Conservation (phyloP, 805 yeast species). For the Cyberlindnera amylophila region DNA sequence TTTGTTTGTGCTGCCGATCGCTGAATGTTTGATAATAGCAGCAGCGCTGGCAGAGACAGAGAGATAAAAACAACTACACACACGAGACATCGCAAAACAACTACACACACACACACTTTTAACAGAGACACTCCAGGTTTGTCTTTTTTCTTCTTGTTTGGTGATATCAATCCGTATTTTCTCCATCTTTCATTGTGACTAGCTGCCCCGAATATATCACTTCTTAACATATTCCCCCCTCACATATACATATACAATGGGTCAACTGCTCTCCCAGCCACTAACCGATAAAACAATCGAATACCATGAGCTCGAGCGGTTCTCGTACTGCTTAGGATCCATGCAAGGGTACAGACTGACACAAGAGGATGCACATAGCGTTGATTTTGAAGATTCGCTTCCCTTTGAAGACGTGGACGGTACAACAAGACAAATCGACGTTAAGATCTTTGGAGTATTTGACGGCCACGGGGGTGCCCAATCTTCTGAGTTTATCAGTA, state of each 20-base stretch:
- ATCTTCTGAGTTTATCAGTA: constrained; percentile 51
- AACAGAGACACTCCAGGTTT: too few species aligned
- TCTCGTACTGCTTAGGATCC: constrained; percentile 59
- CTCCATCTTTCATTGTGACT: too few species aligned
- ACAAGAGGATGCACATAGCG: constrained; percentile 74
- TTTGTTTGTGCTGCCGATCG: too few species aligned
- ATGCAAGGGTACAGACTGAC: constrained; percentile 76
- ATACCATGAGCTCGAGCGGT: constrained; percentile 33
- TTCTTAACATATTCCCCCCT: neutral
- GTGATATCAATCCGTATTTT: too few species aligned
- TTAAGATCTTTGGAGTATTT: constrained; percentile 62
- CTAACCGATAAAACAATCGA: constrained; percentile 43
- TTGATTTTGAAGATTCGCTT: constrained; percentile 39
- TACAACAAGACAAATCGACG: constrained; percentile 21
- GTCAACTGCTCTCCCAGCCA: constrained; percentile 72
- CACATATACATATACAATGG: constrained; percentile 58
- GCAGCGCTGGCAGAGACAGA: too few species aligned
- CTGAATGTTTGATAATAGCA: too few species aligned
- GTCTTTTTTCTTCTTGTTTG: too few species aligned
- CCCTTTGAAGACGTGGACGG: constrained; percentile 23
- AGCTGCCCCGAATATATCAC: too few species aligned
- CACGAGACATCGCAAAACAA: too few species aligned
- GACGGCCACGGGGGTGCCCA: constrained; percentile 81
- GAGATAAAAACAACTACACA: too few species aligned
- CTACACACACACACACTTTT: too few species aligned